Evolutionary conservation across 1,284 basidiomycete genomes (phyloP), one percentile per base, ranked within the genome.

Genomic region (Trichosporon asahii): DNA sequence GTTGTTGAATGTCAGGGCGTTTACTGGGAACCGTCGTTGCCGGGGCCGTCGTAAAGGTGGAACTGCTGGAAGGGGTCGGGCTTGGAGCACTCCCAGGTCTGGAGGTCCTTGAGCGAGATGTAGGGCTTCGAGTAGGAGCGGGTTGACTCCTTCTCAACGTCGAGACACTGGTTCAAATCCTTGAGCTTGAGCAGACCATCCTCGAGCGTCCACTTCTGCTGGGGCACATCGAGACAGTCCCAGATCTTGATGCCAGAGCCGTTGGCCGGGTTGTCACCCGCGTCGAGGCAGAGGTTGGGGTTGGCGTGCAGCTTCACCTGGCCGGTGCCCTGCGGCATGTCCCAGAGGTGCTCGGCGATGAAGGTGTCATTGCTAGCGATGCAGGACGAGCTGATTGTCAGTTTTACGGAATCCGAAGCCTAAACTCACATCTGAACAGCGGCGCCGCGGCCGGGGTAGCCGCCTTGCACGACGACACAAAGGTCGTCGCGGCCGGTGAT

Each of bases 191-290:
- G 27, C 15, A 33, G 15, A n/a, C 66, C 61, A 64, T 69, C 65
- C 68, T 70, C 68, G 46, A 25, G 53, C 12, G 73, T 72, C 70
- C 70, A 72, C 9, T 35, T 25, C 68, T 69, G 71, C 68, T 72
- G 71, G n/a, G 44, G 33, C n/a, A 68, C 70, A 12, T 27, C 35
- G 64, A 67, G 66, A 53, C 68, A 66, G 44, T 70, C 70, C 74
- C 75, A 78, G 66, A 82, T 72, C 70, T 78, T 79, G 67, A 77
- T 69, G 3, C 37, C 66, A 31, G 66, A 65, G 15, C 73, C 76
- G 68, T 74, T 71, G 18, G 37, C 65, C 12, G 74, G 67, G 68
- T 71, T 66, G 5, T 31, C 29, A n/a, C 70, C 69, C 9, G 75
- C 71, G 61, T 76, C 74, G 27, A 76, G 69, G 64, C 77, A 78